Evolutionary conservation across 352 stramenopile genomes (phyloP), one percentile per base, ranked within the genome.

Genomic region (Globisporangium orthogonon): DNA sequence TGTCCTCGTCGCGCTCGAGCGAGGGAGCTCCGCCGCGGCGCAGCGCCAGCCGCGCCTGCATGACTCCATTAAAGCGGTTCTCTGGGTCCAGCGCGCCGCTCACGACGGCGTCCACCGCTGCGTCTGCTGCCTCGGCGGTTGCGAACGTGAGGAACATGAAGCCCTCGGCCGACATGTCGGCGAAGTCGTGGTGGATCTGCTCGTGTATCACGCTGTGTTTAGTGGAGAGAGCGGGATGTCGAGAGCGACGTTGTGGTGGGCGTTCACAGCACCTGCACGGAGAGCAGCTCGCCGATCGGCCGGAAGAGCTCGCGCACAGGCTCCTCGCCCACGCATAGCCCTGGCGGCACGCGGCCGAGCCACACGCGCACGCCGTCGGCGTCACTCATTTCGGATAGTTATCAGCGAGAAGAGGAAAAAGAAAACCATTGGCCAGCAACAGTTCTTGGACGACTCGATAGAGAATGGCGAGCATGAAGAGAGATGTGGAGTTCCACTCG

Each of bases 121-220:
- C 37, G 14, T 70, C 46, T 4, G 82, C 82, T 15, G 62, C 76
- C 13, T 56, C 44, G 50, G 63, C 67, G 7, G 72, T 70, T 11
- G 62, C 40, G 51, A 76, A 87, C 58, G 73, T 63, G 50, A 91
- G 58, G 61, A 83, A 91, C 52, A 89, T 64, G 73, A 89, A 91
- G 46, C 82, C 82, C 47, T 83, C 66, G 0, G 65, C 62, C 14
- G 71, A 66, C 64, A 78, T 82, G 53, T 85, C 76, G 23, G 83
- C 50, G 37, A 78, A 82, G 40, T 91, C 79, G 61, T 89, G 79
- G 41, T 87, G 76, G 45, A 89, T 74, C 78, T 89, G 40, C 1
- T 31, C 30, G 11, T 40, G 29, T 15, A 13, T 4, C 4, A 29
- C 30, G 29, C 23, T 23, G 23, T 23, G 23, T 23, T 23, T 23